These are phyloP conservation scores for Marasmius fiardii DNA, from an alignment of 1,284 basidiomycete genomes.

Conservation along the genomic window DNA sequence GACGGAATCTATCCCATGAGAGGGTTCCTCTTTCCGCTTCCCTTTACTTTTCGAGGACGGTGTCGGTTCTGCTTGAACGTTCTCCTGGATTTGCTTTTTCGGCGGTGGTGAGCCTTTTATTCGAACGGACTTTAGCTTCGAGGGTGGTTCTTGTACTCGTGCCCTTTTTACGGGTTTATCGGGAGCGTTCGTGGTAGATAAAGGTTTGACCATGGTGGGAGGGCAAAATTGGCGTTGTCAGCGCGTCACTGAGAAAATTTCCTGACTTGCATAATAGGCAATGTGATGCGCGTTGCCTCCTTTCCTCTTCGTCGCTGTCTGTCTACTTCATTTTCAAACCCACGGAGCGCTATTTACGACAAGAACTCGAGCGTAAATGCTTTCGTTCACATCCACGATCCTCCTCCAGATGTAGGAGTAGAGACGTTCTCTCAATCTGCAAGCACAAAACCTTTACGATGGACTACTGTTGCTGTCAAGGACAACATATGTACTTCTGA, in stretches of 20 bases:
- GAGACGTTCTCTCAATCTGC: conserved; percentile 5
- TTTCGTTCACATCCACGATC: conserved; percentile 33
- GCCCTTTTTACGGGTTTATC: conserved; percentile 23
- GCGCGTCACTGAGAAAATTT: no score
- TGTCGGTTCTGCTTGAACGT: not conserved
- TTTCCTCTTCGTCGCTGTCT: not conserved
- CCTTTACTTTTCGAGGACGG: conserved; percentile 21
- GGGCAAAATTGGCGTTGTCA: no score
- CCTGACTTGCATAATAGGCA: no score
- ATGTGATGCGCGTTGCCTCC: not conserved
- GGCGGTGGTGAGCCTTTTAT: conserved; percentile 20
- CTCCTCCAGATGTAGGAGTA: not conserved
- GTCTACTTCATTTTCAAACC: not conserved
- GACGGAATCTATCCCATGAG: conserved; percentile 5
- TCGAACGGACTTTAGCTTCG: conserved; percentile 13
- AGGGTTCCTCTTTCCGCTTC: conserved; percentile 24
- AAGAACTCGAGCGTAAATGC: conserved; percentile 48
- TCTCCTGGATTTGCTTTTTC: conserved; percentile 5
- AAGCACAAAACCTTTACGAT: conserved; percentile 26
- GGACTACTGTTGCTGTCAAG: conserved; percentile 68
- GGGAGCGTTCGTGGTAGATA: not conserved
- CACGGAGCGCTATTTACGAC: not conserved
- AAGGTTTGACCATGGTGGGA: not conserved
- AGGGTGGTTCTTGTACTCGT: conserved; percentile 17
- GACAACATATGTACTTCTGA: conserved; percentile 79